Conservation (phyloP, 495 filamentous ascomycete genomes). For the Neurospora sp. region DNA sequence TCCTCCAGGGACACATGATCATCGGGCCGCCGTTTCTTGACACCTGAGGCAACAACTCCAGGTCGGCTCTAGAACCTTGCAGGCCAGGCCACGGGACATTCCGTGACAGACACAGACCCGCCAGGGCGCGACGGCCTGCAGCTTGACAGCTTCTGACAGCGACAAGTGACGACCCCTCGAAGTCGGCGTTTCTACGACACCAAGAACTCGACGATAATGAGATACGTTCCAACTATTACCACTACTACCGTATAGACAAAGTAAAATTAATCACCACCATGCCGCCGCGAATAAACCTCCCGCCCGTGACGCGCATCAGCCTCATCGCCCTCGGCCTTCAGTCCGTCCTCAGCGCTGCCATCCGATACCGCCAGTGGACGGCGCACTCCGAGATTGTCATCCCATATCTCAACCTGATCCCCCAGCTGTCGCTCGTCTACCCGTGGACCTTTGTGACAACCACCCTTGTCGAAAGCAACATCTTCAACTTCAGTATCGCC, state of each 20-base stretch:
- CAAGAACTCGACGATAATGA: neutral
- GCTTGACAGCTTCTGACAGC: neutral
- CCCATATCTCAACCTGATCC: conserved; percentile 79
- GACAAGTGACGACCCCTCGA: neutral
- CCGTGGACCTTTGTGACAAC: conserved; percentile 88
- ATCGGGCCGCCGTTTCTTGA: neutral
- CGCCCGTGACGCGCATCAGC: conserved; percentile 75
- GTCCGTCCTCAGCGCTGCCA: conserved; percentile 70
- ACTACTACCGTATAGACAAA: neutral
- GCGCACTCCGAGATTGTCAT: conserved; percentile 51
- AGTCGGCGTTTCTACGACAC: neutral
- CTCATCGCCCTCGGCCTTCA: conserved; percentile 64
- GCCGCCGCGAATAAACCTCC: conserved; percentile 82
- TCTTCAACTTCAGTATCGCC: conserved; percentile 76
- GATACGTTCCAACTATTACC: neutral
- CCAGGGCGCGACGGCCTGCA: neutral
- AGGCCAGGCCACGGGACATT: neutral
- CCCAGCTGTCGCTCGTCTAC: conserved; percentile 70
- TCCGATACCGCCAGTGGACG: conserved; percentile 58
- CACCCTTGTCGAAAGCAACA: conserved; percentile 85
- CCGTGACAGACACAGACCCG: neutral
- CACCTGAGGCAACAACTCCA: neutral
- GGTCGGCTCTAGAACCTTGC: neutral
- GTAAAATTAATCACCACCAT: conserved; percentile 38
- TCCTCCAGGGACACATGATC: neutral